A percentile compares a stretch with the other conserved stretches of the same genome.
Conservation (phyloP, 23 red algal genomes). For the Pyropia haitanensis region DNA sequence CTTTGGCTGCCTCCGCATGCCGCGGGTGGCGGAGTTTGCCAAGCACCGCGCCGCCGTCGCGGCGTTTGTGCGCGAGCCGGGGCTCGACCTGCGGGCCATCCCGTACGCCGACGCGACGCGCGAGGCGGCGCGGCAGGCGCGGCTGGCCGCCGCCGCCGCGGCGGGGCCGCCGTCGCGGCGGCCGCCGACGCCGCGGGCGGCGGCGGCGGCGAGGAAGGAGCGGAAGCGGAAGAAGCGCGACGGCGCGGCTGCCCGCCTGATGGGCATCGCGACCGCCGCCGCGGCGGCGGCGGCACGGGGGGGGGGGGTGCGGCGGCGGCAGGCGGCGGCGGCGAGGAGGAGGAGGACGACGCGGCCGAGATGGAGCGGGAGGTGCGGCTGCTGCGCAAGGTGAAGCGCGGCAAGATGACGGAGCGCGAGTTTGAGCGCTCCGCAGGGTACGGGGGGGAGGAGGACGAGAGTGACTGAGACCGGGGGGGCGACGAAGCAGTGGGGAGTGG, state of each 20-base stretch:
- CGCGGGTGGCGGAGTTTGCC: constrained; percentile 64
- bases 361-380: constrained; percentile 1
- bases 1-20: constrained; percentile 55
- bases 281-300: neutral
- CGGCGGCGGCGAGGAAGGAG: constrained; percentile 41
- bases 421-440: neutral
- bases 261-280: neutral
- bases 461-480: neutral
- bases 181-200: neutral
- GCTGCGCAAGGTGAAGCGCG: constrained; percentile 4
- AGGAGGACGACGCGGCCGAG: constrained; percentile 7
- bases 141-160: constrained; percentile 17
- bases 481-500: too few species aligned
- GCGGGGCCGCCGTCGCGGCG: constrained; percentile 13
- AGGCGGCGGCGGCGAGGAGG: neutral
- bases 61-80: constrained; percentile 3
- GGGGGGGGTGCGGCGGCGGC: neutral
- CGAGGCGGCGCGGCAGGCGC: constrained; percentile 34
- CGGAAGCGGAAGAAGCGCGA: constrained; percentile 12
- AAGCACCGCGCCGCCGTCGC: constrained; percentile 16
- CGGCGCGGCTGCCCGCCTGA: neutral
- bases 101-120: constrained; percentile 41
- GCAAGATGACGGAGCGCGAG: constrained; percentile 2
- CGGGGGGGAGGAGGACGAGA: neutral
- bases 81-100: constrained; percentile 33